A percentile compares a stretch with the other conserved stretches of the same genome.
These are phyloP conservation scores for Diaporthe australafricana DNA, from an alignment of 2,329 filamentous ascomycete species.

Conservation along the genomic window DNA sequence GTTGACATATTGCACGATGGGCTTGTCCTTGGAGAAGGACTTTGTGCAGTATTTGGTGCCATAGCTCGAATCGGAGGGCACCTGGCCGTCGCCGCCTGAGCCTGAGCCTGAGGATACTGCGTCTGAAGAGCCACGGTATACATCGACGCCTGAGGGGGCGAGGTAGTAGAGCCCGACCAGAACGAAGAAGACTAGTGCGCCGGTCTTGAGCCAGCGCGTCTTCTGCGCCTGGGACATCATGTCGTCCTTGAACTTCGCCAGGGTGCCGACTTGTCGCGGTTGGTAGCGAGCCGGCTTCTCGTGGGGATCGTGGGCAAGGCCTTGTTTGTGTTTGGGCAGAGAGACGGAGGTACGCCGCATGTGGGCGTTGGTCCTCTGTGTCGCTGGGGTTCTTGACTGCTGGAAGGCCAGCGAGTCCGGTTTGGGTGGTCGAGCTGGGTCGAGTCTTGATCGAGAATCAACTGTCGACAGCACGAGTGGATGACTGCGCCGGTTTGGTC, in stretches of 20 bases:
- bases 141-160: constrained; percentile 67
- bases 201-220: constrained; percentile 74
- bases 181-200: constrained; percentile 69
- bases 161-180: constrained; percentile 73
- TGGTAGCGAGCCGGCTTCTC: constrained; percentile 74
- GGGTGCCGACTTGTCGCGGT: constrained; percentile 58
- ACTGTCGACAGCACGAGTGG: neutral
- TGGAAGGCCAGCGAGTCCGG: constrained; percentile 7
- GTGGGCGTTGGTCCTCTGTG: constrained; percentile 37
- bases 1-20: constrained; percentile 94
- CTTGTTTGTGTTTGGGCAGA: constrained; percentile 63
- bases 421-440: neutral
- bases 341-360: constrained; percentile 77
- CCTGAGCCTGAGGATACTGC: constrained; percentile 42
- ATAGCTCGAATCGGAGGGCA: constrained; percentile 69
- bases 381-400: constrained; percentile 19
- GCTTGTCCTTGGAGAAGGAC: constrained; percentile 88
- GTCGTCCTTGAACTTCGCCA: constrained; percentile 67
- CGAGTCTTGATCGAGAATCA: neutral
- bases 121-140: constrained; percentile 54
- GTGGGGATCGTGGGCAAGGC: constrained; percentile 68
- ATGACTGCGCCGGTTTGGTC: neutral
- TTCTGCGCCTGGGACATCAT: constrained; percentile 74
- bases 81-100: constrained; percentile 58
- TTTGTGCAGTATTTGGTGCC: constrained; percentile 82